phyloP scores from a whole-genome alignment of 257 asterid species.

The Thymus mandschuricus region DNA sequence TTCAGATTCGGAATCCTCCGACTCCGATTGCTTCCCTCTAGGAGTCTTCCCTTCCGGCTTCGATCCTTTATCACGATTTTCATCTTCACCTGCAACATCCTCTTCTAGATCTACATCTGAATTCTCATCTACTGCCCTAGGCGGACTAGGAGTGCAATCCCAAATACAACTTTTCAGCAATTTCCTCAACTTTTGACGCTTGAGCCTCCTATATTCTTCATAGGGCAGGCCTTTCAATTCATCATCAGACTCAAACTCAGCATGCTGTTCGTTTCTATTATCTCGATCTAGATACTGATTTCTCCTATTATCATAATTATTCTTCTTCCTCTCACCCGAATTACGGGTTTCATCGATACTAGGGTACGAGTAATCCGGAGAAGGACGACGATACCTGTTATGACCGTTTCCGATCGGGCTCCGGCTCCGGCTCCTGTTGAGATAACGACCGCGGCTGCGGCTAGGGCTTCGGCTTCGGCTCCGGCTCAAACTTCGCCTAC shows the following conservation, averaged over 20 bases:
- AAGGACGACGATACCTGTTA: constrained; percentile 60
- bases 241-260: constrained; percentile 76
- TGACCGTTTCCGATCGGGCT: constrained; percentile 53
- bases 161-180: constrained; percentile 54
- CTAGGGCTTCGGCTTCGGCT: constrained; percentile 34
- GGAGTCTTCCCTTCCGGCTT: constrained; percentile 33
- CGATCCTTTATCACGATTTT: constrained; percentile 36
- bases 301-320: constrained; percentile 35
- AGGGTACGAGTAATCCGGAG: constrained; percentile 73
- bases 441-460: constrained; percentile 32
- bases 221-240: constrained; percentile 71
- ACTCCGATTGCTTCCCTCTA: constrained; percentile 39
- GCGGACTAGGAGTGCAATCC: constrained; percentile 94
- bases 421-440: constrained; percentile 35
- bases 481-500: constrained; percentile 42
- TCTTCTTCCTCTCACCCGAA: constrained; percentile 33
- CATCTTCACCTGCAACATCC: constrained; percentile 41
- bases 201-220: constrained; percentile 79
- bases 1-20: constrained; percentile 56
- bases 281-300: constrained; percentile 70
- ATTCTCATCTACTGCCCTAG: constrained; percentile 62
- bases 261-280: constrained; percentile 45
- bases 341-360: constrained; percentile 40
- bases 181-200: constrained; percentile 85
- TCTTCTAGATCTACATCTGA: constrained; percentile 59